Conservation (phyloP, 176 grass and related monocot species). For the Pharus latifolius region DNA sequence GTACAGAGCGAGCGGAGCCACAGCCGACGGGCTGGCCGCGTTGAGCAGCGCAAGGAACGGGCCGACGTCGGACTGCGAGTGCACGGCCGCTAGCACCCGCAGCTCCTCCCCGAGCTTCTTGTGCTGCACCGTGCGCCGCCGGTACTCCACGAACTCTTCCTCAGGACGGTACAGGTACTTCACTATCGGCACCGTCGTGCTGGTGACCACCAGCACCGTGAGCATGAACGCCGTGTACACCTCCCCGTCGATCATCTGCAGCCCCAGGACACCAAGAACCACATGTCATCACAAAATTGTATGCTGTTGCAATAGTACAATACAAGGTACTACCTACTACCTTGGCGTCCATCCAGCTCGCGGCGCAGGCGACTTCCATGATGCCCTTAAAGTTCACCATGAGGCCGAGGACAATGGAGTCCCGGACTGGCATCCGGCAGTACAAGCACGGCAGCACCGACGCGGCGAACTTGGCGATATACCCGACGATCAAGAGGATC, state of each 20-base stretch:
- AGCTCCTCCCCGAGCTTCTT: constrained; percentile 49
- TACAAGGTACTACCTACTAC: neutral
- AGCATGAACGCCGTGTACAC: constrained; percentile 46
- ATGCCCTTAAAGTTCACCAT: constrained; percentile 89
- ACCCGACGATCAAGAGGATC: constrained; percentile 32
- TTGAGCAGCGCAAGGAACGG: constrained; percentile 56
- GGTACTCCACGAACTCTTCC: constrained; percentile 56
- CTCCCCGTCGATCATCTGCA: constrained; percentile 26
- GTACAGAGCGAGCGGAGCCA: constrained; percentile 36
- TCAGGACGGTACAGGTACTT: constrained; percentile 71
- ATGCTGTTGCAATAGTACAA: neutral
- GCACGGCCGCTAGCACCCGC: constrained; percentile 54
- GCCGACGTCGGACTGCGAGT: constrained; percentile 46
- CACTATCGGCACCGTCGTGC: constrained; percentile 23
- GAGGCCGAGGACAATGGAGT: constrained; percentile 38
- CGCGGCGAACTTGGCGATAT: constrained; percentile 36
- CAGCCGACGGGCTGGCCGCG: constrained; percentile 18
- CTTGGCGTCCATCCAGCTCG: constrained; percentile 22
- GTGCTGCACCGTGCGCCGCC: constrained; percentile 52
- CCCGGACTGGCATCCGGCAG: constrained; percentile 37
- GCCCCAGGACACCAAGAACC: too few species aligned
- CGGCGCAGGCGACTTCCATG: constrained; percentile 34
- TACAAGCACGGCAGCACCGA: constrained; percentile 35
- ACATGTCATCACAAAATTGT: too few species aligned
- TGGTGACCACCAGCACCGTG: constrained; percentile 34